Percentiles rank a stretch among this genome's conserved stretches.
phyloP scores from a whole-genome alignment of 495 filamentous ascomycete genomes.

The Xylaria grammica region DNA sequence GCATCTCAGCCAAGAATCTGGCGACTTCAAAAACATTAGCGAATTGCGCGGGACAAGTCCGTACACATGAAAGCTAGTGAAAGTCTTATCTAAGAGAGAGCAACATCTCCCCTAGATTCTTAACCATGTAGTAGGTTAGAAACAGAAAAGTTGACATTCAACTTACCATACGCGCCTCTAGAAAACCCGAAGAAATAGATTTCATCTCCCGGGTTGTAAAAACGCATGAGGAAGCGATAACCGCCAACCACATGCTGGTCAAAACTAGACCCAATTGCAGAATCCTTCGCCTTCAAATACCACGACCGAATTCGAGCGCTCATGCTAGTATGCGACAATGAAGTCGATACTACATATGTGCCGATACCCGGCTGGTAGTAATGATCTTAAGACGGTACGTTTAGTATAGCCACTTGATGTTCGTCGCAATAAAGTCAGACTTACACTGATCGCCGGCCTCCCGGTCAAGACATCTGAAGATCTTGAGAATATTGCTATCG shows the following conservation, averaged over 20 bases:
- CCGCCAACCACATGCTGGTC: slow-evolving; percentile 83
- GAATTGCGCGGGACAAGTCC: background rate
- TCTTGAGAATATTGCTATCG: slow-evolving; percentile 90
- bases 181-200: slow-evolving; percentile 87
- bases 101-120: too few species aligned
- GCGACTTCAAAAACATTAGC: slow-evolving; percentile 56
- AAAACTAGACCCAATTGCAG: slow-evolving; percentile 82
- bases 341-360: slow-evolving; percentile 76
- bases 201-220: slow-evolving; percentile 79
- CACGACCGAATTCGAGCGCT: slow-evolving; percentile 72
- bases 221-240: slow-evolving; percentile 88
- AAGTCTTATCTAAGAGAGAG: background rate
- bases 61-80: background rate
- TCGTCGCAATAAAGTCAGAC: slow-evolving; percentile 19
- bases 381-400: slow-evolving; percentile 51
- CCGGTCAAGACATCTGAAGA: slow-evolving; percentile 70
- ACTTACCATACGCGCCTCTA: slow-evolving; percentile 70
- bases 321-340: slow-evolving; percentile 67
- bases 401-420: slow-evolving; percentile 20
- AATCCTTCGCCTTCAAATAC: slow-evolving; percentile 84
- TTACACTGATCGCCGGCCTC: slow-evolving; percentile 57
- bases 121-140: background rate
- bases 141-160: background rate
- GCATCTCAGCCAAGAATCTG: slow-evolving; percentile 85
- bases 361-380: slow-evolving; percentile 85